Evolutionary conservation across 768 basidiomycete genomes (phyloP), one percentile per base, ranked within the genome.

Genomic region (Phylloporus sp.): DNA sequence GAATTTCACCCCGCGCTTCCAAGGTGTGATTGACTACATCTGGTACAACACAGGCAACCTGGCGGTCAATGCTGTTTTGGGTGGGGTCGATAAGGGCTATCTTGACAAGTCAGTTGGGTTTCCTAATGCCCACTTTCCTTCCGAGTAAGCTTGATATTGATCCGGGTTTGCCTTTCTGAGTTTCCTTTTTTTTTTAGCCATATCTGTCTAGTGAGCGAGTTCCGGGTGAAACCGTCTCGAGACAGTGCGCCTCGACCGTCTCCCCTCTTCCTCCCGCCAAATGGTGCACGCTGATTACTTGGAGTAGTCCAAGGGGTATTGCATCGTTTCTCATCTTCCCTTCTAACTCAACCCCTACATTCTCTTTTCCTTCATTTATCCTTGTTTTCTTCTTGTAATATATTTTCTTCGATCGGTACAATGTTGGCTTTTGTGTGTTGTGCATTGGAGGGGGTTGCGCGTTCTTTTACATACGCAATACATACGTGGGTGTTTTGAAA

Each of bases 51-150:
- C 82, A 0, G 73, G 76, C 44, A 91, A 82, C 53, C 59, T 98
- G 45, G 76, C 80, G 10, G 84, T 90, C 24, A 93, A 86, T 54
- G 84, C 85, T 20, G 82, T 95, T n/a, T 75, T 98, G 39, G 90
- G 90, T 13, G 91, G 88, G 67, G 85, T 97, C 52, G 94, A 97
- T 66, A 78, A 76, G 60, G 66, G 66, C 23, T 99, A 99, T 74
- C 67, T 97, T 66, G 84, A 87, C 57, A 91, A 91, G 73, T 83
- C 83, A 16, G 95, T 97, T 40, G 97, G 97, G 32, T 98, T 98
- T 78, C 97, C 97, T 26, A 95, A 97, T 69, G 82, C 85, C 2
- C 92, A 97, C 66, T 97, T 94, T 78, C 93, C 95, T 22, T 95
- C 93, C 53, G 95, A 97, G 94, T 97, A 70, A 66, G 92, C 85